These are phyloP conservation scores for Penicillium odoratum DNA, from an alignment of 495 filamentous ascomycete species.

Conservation along the genomic window DNA sequence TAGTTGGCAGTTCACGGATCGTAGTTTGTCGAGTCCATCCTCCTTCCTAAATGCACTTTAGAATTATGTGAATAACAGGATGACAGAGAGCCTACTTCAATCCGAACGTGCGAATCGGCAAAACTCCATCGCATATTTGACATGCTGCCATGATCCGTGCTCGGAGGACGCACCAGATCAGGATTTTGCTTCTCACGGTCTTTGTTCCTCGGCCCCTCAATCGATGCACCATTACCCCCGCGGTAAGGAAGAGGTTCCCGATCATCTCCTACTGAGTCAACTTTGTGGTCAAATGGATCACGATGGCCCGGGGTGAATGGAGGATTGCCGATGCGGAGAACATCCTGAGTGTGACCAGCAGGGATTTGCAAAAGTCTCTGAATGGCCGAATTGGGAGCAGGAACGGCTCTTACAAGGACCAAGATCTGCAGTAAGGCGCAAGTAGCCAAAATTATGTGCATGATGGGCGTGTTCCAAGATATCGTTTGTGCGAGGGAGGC, in stretches of 20 bases:
- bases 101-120: slow-evolving; percentile 64
- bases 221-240: slow-evolving; percentile 61
- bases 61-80: neutral
- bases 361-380: slow-evolving; percentile 2
- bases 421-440: neutral
- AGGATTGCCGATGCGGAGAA: slow-evolving; percentile 2
- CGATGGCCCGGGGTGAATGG: slow-evolving; percentile 42
- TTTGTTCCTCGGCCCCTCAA: slow-evolving; percentile 65
- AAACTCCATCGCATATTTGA: slow-evolving; percentile 68
- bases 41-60: slow-evolving; percentile 47
- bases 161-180: slow-evolving; percentile 63
- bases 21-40: slow-evolving; percentile 71
- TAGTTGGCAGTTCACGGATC: slow-evolving; percentile 57
- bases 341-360: neutral
- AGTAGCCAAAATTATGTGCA: neutral
- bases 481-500: neutral
- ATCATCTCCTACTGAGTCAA: slow-evolving; percentile 58
- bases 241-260: slow-evolving; percentile 64
- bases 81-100: slow-evolving; percentile 47
- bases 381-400: neutral
- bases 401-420: neutral
- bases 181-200: slow-evolving; percentile 63
- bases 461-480: neutral
- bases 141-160: slow-evolving; percentile 63
- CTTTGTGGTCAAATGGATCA: slow-evolving; percentile 49